Conservation (phyloP, 331 rosid genomes). For the Acacia concinna region DNA sequence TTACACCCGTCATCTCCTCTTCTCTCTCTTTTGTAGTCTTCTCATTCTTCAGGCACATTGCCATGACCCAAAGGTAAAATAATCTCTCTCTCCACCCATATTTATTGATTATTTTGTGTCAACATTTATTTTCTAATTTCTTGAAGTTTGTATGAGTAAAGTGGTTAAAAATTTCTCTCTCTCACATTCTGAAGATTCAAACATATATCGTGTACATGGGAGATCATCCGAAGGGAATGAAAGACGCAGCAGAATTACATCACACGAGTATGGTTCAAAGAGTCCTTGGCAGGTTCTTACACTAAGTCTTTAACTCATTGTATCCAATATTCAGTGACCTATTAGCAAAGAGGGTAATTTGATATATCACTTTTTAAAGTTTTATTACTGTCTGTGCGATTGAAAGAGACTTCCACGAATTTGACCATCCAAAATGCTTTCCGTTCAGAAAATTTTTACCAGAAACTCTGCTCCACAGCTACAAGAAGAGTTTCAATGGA, state of each 20-base stretch:
- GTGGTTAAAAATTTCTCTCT: not conserved
- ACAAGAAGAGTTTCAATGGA: slow-evolving; percentile 30
- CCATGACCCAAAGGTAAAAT: not conserved
- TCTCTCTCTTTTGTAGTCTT: not conserved
- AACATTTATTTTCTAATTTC: not conserved
- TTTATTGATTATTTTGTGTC: not conserved
- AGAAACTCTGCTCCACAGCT: slow-evolving; percentile 5
- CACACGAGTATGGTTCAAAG: slow-evolving; percentile 21
- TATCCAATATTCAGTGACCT: not conserved
- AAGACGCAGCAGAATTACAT: not conserved
- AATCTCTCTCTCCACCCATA: not conserved
- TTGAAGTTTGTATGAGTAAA: not conserved
- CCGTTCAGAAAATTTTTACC: not conserved
- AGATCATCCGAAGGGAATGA: not conserved
- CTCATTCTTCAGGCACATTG: not conserved
- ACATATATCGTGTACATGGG: not conserved
- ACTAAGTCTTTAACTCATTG: not conserved
- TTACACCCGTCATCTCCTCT: not conserved
- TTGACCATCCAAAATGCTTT: not conserved
- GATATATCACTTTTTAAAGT: not conserved
- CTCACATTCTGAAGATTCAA: not conserved
- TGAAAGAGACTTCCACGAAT: not conserved
- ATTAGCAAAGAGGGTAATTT: not conserved
- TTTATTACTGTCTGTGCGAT: not conserved
- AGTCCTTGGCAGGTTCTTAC: slow-evolving; percentile 18